A percentile compares a stretch with the other conserved stretches of the same genome.
Evolutionary conservation across 225 moss, liverwort and hornwort species (phyloP).

Genomic region (Bryoerythrophyllum caledonicum): DNA sequence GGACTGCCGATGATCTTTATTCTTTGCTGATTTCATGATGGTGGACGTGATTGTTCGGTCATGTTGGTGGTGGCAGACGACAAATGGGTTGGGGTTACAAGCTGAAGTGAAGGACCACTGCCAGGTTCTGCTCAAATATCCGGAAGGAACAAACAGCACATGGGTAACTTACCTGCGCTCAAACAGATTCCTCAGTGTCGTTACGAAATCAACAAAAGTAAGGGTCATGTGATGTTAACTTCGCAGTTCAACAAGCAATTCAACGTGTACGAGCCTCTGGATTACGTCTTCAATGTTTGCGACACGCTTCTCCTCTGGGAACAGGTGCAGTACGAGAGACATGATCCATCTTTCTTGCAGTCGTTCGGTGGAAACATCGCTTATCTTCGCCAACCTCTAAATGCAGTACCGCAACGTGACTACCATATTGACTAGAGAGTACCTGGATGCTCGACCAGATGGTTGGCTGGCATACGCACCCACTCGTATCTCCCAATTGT

Average conservation of each 20-base stretch:
- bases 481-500: slow-evolving; percentile 64
- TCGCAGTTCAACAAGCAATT: slow-evolving; percentile 49
- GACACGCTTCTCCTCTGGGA: slow-evolving; percentile 59
- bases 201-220: neutral
- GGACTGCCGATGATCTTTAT: neutral
- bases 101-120: slow-evolving; percentile 48
- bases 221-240: neutral
- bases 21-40: neutral
- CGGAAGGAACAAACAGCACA: slow-evolving; percentile 39
- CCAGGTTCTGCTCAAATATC: slow-evolving; percentile 43
- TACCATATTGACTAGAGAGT: slow-evolving; percentile 56
- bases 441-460: slow-evolving; percentile 56
- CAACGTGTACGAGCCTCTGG: slow-evolving; percentile 46
- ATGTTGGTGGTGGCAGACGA: slow-evolving; percentile 21
- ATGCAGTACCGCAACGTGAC: slow-evolving; percentile 55
- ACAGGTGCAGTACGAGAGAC: slow-evolving; percentile 21
- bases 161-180: slow-evolving; percentile 41
- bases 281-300: slow-evolving; percentile 46
- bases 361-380: neutral
- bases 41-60: neutral
- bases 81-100: slow-evolving; percentile 50
- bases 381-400: neutral
- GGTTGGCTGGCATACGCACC: slow-evolving; percentile 62
- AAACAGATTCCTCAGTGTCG: neutral
- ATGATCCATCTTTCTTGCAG: neutral